Evolutionary conservation across 441 rosid genomes (phyloP).

Genomic region (Croton laevigatus): DNA sequence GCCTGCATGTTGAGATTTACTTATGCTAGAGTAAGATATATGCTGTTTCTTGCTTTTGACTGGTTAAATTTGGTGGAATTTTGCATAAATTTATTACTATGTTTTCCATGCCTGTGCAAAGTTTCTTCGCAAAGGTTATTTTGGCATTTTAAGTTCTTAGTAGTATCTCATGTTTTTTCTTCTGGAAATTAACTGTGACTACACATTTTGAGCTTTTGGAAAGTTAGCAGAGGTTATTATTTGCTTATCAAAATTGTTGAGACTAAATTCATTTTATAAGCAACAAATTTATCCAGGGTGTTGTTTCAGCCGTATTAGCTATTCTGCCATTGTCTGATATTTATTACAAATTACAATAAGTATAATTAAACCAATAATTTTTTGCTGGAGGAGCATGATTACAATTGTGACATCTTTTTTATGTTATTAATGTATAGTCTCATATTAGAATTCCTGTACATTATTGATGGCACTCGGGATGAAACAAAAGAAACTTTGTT

Average conservation of each 20-base stretch:
- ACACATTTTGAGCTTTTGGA: not conserved
- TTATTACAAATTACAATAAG: not conserved
- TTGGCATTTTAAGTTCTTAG: not conserved
- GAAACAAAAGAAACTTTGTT: not conserved
- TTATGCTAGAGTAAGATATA: not conserved
- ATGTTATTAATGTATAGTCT: not conserved
- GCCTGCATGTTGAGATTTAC: not conserved
- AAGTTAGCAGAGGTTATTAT: not conserved
- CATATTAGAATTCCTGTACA: not conserved
- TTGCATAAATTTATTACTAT: not conserved
- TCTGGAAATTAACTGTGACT: not conserved
- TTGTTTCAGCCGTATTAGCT: not conserved
- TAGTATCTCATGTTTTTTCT: not conserved
- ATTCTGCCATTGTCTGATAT: not conserved
- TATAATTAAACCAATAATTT: not conserved
- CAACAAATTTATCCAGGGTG: not conserved
- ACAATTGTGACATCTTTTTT: not conserved
- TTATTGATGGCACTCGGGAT: not conserved
- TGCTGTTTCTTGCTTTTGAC: not conserved
- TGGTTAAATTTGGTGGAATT: not conserved
- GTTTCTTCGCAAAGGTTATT: not conserved
- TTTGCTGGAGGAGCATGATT: not conserved
- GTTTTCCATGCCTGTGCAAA: not conserved
- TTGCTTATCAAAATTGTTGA: not conserved
- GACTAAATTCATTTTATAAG: not conserved